Conservation (phyloP, 345 rosid genomes). For the Gossypium sturtianum region DNA sequence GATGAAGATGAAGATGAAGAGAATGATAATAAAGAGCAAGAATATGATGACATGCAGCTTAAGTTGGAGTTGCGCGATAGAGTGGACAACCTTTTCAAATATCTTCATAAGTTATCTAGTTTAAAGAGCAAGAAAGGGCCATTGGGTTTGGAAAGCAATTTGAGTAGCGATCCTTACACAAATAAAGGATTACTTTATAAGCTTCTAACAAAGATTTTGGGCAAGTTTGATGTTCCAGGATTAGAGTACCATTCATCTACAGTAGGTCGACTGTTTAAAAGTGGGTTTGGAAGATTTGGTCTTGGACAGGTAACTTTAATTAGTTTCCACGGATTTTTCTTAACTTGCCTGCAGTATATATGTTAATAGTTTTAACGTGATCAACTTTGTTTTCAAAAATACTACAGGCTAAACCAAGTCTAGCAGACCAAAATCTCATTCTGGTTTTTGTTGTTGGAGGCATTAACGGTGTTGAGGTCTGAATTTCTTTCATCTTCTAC, state of each 20-base stretch:
- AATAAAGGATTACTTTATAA: slow-evolving; percentile 65
- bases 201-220: slow-evolving; percentile 53
- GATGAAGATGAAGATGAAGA: slow-evolving; percentile 85
- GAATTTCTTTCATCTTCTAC: slow-evolving; percentile 6
- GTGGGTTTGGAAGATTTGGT: slow-evolving; percentile 96
- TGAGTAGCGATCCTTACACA: slow-evolving; percentile 41
- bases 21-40: slow-evolving; percentile 35
- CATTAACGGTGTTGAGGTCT: slow-evolving; percentile 80
- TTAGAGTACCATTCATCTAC: slow-evolving; percentile 94
- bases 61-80: slow-evolving; percentile 85
- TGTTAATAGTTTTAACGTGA: not conserved
- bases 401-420: slow-evolving; percentile 79
- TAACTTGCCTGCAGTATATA: not conserved
- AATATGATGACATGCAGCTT: slow-evolving; percentile 72
- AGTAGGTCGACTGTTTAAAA: slow-evolving; percentile 89
- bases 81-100: slow-evolving; percentile 75
- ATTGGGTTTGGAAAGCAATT: slow-evolving; percentile 45
- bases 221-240: slow-evolving; percentile 62
- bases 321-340: not conserved
- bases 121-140: slow-evolving; percentile 48
- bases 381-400: slow-evolving; percentile 8
- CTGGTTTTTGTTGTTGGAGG: slow-evolving; percentile 87
- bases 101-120: slow-evolving; percentile 69
- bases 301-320: slow-evolving; percentile 67
- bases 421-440: slow-evolving; percentile 75